phyloP scores from a whole-genome alignment of 2,329 filamentous ascomycete genomes.

The Lecanicillium sp. region DNA sequence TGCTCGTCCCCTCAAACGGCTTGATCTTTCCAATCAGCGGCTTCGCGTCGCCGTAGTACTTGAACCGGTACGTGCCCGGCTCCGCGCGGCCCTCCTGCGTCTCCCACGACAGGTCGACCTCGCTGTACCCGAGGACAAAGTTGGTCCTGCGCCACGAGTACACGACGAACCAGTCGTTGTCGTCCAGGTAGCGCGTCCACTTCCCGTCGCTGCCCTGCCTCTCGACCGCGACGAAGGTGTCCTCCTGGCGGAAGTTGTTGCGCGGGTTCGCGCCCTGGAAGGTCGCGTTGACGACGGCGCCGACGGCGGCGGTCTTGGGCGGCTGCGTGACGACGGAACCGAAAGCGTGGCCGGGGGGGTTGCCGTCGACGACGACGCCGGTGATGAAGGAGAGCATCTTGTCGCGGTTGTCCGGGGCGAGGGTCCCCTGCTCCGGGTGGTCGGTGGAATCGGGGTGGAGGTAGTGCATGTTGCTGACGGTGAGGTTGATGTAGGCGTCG shows the following conservation, averaged over 20 bases:
- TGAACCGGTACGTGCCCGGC: constrained; percentile 67
- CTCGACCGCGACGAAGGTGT: constrained; percentile 74
- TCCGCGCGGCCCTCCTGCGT: constrained; percentile 36
- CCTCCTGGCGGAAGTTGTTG: constrained; percentile 75
- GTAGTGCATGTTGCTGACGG: constrained; percentile 52
- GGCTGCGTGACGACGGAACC: constrained; percentile 59
- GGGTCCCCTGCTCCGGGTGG: constrained; percentile 46
- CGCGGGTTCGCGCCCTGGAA: constrained; percentile 88
- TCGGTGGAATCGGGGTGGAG: constrained; percentile 30
- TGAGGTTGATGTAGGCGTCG: constrained; percentile 81
- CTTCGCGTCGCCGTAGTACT: constrained; percentile 83
- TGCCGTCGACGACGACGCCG: constrained; percentile 67
- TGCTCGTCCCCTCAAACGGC: constrained; percentile 63
- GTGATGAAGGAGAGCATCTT: constrained; percentile 75
- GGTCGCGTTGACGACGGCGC: constrained; percentile 56
- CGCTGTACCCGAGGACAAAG: constrained; percentile 64
- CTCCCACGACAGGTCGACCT: constrained; percentile 77
- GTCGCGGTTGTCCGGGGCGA: constrained; percentile 72
- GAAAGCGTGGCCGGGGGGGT: constrained; percentile 61
- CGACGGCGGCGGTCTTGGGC: constrained; percentile 48
- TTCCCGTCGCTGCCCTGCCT: constrained; percentile 34
- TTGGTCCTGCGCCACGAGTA: constrained; percentile 74
- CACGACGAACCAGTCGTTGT: constrained; percentile 77
- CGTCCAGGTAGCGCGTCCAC: constrained; percentile 66
- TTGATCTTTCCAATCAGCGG: constrained; percentile 52